Evolutionary conservation across 2,329 filamentous ascomycete genomes (phyloP), one percentile per base, ranked within the genome.

Genomic region (Alternaria solani): DNA sequence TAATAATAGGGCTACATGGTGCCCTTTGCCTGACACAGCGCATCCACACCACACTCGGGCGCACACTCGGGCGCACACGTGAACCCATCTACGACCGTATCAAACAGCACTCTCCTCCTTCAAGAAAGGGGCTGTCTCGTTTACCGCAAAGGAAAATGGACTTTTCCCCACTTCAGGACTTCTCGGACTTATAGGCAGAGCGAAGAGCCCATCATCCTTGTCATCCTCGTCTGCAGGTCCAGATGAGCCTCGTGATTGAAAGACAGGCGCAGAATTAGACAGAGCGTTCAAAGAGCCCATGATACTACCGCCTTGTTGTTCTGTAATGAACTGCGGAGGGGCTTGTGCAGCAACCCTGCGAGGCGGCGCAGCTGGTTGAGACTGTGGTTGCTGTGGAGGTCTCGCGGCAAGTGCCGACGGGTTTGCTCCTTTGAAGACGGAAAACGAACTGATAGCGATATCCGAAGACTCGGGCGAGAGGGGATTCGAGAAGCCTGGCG

Each of bases 121-220:
- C 52, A 72, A 42, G 56, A 73, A 75, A 61, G 74, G 77, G 1
- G 70, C 66, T 20, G 75, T 77, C 20, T 79, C 77, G 44, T 66
- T 73, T 9, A 67, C 70, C 6, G 69, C 74, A 74, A 89, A 87
- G 4, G 85, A 87, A 73, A 97, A 97, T 0, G 93, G 93, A 73
- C 91, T 94, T 69, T 89, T 91, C 54, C 89, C 88, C 83, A 95
- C 93, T 68, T 96, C 93, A 0, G 93, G 93, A 70, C 91, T 94
- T 51, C 93, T 85, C 1, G 93, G 93, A 71, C 91, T 94, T 80
- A 97, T 88, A 1, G 92, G 93, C 53, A 96, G 85, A 0, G 93
- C 93, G 74, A 97, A 97, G 2, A 97, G 83, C 41, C 91, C 94
- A 59, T 96, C 93, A 66, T 93, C 90, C 0, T 85, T 86, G 41